Evolutionary conservation across 108 stramenopile species (phyloP).

Genomic region (Cyclotella cryptica): DNA sequence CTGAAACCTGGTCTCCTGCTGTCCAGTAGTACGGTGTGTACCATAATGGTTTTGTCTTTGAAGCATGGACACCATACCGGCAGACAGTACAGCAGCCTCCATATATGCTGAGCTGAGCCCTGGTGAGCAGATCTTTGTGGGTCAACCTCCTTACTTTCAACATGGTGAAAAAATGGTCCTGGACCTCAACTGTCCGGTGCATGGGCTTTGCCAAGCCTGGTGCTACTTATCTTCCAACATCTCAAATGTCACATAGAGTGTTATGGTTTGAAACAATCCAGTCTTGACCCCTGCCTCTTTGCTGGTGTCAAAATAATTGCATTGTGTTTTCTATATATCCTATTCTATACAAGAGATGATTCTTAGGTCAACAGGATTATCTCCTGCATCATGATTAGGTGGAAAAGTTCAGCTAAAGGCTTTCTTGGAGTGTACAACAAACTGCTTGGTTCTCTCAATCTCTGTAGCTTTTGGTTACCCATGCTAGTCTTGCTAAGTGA

Average conservation of each 20-base stretch:
- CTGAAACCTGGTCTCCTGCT: slow-evolving; percentile 44
- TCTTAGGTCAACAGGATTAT: background rate
- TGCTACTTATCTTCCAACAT: slow-evolving; percentile 42
- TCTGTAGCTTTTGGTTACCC: slow-evolving; percentile 35
- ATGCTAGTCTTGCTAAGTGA: slow-evolving; percentile 31
- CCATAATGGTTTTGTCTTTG: slow-evolving; percentile 25
- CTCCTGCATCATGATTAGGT: background rate
- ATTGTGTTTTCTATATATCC: too few relatives aligned
- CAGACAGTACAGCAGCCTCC: slow-evolving; percentile 57
- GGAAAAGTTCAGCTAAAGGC: background rate
- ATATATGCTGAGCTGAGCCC: slow-evolving; percentile 41
- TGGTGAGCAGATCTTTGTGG: slow-evolving; percentile 47
- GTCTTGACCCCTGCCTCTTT: slow-evolving; percentile 58
- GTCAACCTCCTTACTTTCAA: slow-evolving; percentile 40
- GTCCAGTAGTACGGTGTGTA: slow-evolving; percentile 43
- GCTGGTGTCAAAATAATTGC: slow-evolving; percentile 18
- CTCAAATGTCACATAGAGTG: slow-evolving; percentile 22
- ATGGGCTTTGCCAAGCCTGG: slow-evolving; percentile 41
- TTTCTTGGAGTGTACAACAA: slow-evolving; percentile 52
- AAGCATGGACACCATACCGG: background rate
- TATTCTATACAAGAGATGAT: too few relatives aligned
- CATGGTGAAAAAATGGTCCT: slow-evolving; percentile 2
- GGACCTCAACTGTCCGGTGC: slow-evolving; percentile 29
- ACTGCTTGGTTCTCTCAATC: background rate
- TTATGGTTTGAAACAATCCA: slow-evolving; percentile 20